Conservation (phyloP, 495 filamentous ascomycete species). For the Penicillium goetzii region DNA sequence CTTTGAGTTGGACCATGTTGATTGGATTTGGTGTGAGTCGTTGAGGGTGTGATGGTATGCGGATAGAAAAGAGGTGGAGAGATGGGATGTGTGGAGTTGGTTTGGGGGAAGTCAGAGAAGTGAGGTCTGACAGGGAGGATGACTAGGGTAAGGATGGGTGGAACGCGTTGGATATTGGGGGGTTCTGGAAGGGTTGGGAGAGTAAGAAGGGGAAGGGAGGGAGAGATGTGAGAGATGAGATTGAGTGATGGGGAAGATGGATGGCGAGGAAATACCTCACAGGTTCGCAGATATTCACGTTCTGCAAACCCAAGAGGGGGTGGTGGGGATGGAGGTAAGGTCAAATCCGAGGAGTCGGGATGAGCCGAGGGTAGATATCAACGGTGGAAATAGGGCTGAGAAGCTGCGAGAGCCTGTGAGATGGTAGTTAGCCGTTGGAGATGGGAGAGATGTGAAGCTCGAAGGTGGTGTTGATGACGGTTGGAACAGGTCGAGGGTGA, state of each 20-base stretch:
- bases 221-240: background rate
- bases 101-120: background rate
- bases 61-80: background rate
- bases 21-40: background rate
- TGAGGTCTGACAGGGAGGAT: background rate
- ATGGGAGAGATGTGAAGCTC: background rate
- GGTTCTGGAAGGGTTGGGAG: no score
- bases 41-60: background rate
- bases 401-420: background rate
- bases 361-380: background rate
- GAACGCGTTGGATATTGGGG: background rate
- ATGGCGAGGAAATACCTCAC: background rate
- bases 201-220: no score
- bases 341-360: background rate
- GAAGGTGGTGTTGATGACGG: background rate
- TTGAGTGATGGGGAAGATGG: background rate
- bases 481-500: background rate
- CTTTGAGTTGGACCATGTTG: slow-evolving; percentile 6
- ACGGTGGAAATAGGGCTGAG: background rate
- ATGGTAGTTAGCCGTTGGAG: background rate
- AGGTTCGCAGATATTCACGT: background rate
- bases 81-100: background rate
- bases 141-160: background rate
- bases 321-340: background rate
- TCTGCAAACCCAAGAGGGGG: background rate